phyloP scores from a whole-genome alignment of 2,329 filamentous ascomycete species.

The Fusarium sp. region DNA sequence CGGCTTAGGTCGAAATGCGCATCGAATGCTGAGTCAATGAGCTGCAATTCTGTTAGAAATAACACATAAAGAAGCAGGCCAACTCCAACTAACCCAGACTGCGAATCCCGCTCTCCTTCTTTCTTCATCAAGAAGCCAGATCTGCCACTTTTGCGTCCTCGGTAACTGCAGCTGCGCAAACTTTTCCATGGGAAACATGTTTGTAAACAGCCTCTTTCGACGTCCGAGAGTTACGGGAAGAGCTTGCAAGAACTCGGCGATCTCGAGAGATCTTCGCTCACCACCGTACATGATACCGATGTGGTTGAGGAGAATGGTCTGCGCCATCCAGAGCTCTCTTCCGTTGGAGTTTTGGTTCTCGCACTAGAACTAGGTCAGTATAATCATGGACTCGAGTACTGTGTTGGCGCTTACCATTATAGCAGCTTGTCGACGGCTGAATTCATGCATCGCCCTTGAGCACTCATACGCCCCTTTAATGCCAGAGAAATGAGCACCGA shows the following conservation, averaged over 20 bases:
- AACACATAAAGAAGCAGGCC: background rate
- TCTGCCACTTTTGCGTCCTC: conserved; percentile 7
- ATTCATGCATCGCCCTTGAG: conserved; percentile 10
- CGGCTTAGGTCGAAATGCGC: conserved; percentile 4
- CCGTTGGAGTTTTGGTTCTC: conserved; percentile 4
- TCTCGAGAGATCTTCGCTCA: conserved; percentile 9
- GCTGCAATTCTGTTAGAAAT: background rate
- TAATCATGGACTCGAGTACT: background rate
- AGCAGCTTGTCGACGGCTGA: background rate
- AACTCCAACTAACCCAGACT: background rate
- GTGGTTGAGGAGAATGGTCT: conserved; percentile 2
- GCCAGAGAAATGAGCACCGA: conserved; percentile 5
- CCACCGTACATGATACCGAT: conserved; percentile 8
- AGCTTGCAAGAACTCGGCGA: conserved; percentile 5
- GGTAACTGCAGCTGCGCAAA: conserved; percentile 12
- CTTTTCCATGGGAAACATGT: conserved; percentile 15
- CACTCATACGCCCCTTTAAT: conserved; percentile 2
- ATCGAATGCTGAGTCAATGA: background rate
- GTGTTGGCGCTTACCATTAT: background rate
- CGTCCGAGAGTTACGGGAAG: background rate
- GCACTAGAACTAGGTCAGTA: background rate
- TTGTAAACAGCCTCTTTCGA: conserved; percentile 3
- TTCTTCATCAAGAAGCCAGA: conserved; percentile 8
- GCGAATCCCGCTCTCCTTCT: conserved; percentile 6
- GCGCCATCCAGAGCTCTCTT: conserved; percentile 14